Percentiles rank a stretch among this genome's conserved stretches.
Conservation (phyloP, 2,329 filamentous ascomycete genomes). For the Triangularia verruculosa region DNA sequence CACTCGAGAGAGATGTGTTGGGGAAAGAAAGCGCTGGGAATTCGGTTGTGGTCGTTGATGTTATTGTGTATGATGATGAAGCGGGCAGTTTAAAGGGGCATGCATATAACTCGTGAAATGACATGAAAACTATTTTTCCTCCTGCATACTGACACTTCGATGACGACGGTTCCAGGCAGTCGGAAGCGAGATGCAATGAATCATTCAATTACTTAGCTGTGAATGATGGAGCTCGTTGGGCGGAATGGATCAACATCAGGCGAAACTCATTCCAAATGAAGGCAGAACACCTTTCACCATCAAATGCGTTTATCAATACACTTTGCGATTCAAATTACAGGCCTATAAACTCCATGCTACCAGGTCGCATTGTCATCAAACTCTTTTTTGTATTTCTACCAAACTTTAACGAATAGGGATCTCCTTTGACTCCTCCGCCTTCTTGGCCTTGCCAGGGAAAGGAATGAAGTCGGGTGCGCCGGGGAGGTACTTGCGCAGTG, state of each 20-base stretch:
- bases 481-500: constrained; percentile 64
- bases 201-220: too few relatives aligned
- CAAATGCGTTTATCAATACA: too few relatives aligned
- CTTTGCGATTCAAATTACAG: neutral
- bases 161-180: too few relatives aligned
- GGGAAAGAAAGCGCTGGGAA: too few relatives aligned
- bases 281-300: neutral
- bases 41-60: too few relatives aligned
- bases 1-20: neutral
- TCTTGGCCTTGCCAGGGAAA: constrained; percentile 50
- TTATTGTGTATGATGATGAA: neutral
- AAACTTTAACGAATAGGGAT: constrained; percentile 22
- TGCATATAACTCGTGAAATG: neutral
- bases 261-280: too few relatives aligned
- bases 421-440: constrained; percentile 21
- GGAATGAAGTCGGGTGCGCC: constrained; percentile 86
- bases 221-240: too few relatives aligned
- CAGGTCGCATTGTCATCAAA: neutral
- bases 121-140: too few relatives aligned
- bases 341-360: neutral
- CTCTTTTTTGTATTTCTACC: neutral
- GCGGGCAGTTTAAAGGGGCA: neutral
- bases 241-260: too few relatives aligned
- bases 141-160: neutral
- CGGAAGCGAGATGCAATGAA: too few relatives aligned